These are phyloP conservation scores for Aureobasidium leucospermi DNA, from an alignment of 2,329 filamentous ascomycete genomes.

Conservation along the genomic window DNA sequence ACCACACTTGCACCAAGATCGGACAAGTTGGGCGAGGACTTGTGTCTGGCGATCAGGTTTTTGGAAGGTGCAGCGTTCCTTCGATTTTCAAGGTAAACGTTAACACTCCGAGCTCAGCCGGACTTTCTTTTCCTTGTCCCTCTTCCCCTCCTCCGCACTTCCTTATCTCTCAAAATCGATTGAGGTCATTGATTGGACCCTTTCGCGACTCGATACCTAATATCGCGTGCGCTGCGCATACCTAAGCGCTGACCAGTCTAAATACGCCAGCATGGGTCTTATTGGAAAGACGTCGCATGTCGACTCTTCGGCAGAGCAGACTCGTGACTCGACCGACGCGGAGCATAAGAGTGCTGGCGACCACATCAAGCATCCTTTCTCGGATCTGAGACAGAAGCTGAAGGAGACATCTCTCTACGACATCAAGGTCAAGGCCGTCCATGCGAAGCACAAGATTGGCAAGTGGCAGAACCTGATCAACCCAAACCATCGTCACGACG, in stretches of 20 bases:
- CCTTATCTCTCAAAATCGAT: background rate
- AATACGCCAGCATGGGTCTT: conserved; percentile 8
- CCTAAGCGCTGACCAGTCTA: background rate
- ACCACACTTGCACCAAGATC: background rate
- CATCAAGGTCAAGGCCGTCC: conserved; percentile 46
- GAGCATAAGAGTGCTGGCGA: conserved; percentile 12
- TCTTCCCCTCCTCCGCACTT: background rate
- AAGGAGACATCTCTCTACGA: conserved; percentile 41
- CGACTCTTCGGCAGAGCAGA: background rate
- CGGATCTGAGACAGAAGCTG: conserved; percentile 35
- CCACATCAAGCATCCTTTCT: conserved; percentile 20
- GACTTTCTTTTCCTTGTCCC: background rate
- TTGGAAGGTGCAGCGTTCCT: background rate
- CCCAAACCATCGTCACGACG: conserved; percentile 83
- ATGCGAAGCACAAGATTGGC: conserved; percentile 56
- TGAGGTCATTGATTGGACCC: background rate
- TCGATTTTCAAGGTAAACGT: background rate
- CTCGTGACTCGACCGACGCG: background rate
- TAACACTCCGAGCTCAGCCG: conserved; percentile 1
- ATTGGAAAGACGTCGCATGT: conserved; percentile 12
- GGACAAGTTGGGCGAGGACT: background rate
- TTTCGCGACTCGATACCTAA: background rate
- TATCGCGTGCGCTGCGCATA: background rate
- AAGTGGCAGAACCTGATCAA: conserved; percentile 68
- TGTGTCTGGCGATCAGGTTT: background rate